Evolutionary conservation across 2,329 filamentous ascomycete genomes (phyloP).

Genomic region (Colletotrichum salicis): DNA sequence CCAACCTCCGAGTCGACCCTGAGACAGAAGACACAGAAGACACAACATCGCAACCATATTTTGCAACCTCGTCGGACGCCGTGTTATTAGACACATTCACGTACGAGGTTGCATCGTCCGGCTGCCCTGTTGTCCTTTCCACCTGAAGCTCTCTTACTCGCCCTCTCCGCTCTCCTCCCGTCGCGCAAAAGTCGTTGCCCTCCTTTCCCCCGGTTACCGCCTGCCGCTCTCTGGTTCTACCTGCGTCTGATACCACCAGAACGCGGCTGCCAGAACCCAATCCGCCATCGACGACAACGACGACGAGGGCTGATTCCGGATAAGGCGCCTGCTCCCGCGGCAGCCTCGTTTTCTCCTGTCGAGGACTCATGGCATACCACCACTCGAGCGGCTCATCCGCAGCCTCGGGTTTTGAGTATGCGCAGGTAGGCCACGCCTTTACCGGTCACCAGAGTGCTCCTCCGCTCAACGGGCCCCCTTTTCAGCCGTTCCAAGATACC

Average conservation of each 20-base stretch:
- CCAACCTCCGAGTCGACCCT: slow-evolving; percentile 16
- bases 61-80: slow-evolving; percentile 18
- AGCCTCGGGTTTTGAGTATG: slow-evolving; percentile 33
- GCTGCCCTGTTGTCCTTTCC: slow-evolving; percentile 5
- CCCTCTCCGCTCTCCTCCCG: not conserved
- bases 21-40: slow-evolving; percentile 11
- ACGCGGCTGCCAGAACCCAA: not conserved
- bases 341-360: not conserved
- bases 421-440: slow-evolving; percentile 35
- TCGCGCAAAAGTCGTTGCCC: not conserved
- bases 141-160: not conserved
- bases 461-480: slow-evolving; percentile 27
- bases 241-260: not conserved
- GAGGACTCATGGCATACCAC: slow-evolving; percentile 33
- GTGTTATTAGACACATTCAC: slow-evolving; percentile 35
- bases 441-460: slow-evolving; percentile 11
- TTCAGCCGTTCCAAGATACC: slow-evolving; percentile 57
- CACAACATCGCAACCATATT: slow-evolving; percentile 11
- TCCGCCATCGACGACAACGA: not conserved
- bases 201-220: not conserved
- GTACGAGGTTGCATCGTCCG: slow-evolving; percentile 8
- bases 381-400: slow-evolving; percentile 33
- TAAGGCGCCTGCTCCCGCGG: not conserved
- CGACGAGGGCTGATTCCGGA: not conserved
- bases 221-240: not conserved